Base-by-base conservation (phyloP, 139 green algal species). In the Picochlorum costavermella region DNA sequence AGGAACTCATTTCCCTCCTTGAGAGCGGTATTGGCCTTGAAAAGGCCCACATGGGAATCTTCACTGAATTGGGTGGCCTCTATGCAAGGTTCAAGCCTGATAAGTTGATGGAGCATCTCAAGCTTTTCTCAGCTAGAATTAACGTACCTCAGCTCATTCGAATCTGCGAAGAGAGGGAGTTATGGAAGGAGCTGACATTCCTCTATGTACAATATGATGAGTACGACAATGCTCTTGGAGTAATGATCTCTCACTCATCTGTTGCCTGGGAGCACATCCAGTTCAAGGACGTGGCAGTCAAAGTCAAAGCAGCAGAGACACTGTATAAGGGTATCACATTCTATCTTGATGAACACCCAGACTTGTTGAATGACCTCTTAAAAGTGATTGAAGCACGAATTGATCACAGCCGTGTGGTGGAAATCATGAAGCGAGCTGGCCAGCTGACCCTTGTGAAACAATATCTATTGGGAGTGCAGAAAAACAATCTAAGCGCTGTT, bases 31-130 rank as follows among this genome's bases (percentile, higher is more conserved):
- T 99, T 64, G 94, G 94, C 20, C 77, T 98, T 71, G 94, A 99
- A 73, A 86, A 93, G 28, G 92, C 93, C 4, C 94, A 99, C 82
- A 99, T 98, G 93, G 94, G 94, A 71, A 98, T 99, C 83, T 99
- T 98, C 83, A 99, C 94, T 5, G 94, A 98, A 81, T 83, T 99
- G 60, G 91, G 90, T 65, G 81, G 85, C 28, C 68, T 95, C 31
- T 96, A 96, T 67, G 90, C 90, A 14, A 86, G 85, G 65, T 95
- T 68, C 69, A 74, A 73, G 60, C 78, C 78, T 6, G 85, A 91
- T 62, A 93, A 94, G 80, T 82, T 99, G 48, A 96, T 98, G 90
- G 94, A 99, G 85, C 94, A 99, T 82, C 83, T 99, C 25, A 98
- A 98, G 81, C 90, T 99, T 2, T 99, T 98, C 77, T 81, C 76